A percentile compares a stretch with the other conserved stretches of the same genome.
phyloP scores from a whole-genome alignment of 331 rosid genomes.

The Stylosanthes scabra region DNA sequence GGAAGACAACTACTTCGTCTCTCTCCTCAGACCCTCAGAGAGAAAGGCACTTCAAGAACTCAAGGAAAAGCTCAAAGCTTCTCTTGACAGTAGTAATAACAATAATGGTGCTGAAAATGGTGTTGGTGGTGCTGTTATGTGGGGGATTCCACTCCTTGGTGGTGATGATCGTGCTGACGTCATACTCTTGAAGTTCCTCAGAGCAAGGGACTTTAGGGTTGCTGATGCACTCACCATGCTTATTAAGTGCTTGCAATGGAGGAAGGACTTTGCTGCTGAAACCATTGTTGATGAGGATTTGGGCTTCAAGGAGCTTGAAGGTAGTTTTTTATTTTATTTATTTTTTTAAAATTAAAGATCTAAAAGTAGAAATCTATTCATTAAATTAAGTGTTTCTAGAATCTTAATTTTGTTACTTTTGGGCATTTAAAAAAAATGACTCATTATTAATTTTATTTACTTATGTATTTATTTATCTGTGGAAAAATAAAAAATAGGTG shows the following conservation, averaged over 20 bases:
- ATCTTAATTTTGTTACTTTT: too few species aligned
- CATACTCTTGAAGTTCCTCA: conserved; percentile 80
- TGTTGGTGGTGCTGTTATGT: conserved; percentile 58
- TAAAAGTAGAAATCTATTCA: too few species aligned
- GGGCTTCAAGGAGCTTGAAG: conserved; percentile 93
- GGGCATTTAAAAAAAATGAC: too few species aligned
- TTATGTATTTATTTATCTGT: too few species aligned
- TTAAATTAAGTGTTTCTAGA: too few species aligned
- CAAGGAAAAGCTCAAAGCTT: conserved; percentile 54
- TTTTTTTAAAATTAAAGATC: too few species aligned
- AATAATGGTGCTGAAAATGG: too few species aligned
- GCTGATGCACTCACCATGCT: conserved; percentile 74
- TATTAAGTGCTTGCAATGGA: conserved; percentile 73
- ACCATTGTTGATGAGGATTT: conserved; percentile 72
- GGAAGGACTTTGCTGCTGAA: conserved; percentile 75
- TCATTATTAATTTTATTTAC: too few species aligned
- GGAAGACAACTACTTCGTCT: conserved; percentile 76
- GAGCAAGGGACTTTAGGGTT: conserved; percentile 87
- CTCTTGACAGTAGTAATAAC: not conserved
- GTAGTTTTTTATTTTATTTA: conserved; percentile 24
- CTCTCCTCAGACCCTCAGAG: conserved; percentile 75
- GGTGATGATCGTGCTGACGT: conserved; percentile 81
- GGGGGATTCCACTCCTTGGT: conserved; percentile 73
- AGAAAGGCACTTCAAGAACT: conserved; percentile 79
- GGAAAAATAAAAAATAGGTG: not conserved